A percentile compares a stretch with the other conserved stretches of the same genome.
These are phyloP conservation scores for Camellia oleifera DNA, from an alignment of 179 eudicot species.

Conservation along the genomic window DNA sequence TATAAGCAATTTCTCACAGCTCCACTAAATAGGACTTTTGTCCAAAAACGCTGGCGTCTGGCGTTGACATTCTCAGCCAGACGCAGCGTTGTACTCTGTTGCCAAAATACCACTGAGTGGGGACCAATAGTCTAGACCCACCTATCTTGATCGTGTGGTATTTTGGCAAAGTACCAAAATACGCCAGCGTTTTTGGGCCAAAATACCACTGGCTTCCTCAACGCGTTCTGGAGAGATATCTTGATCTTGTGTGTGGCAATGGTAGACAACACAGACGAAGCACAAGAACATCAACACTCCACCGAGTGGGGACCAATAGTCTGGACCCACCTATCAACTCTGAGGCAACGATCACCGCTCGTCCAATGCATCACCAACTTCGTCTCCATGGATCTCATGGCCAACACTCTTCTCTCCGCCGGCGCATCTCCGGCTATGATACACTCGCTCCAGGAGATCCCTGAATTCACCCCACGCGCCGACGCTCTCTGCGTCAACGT, in stretches of 20 bases:
- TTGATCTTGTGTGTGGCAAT: neutral
- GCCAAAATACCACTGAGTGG: slow-evolving; percentile 19
- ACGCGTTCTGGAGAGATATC: no score
- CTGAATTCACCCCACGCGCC: slow-evolving; percentile 70
- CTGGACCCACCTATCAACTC: slow-evolving; percentile 40
- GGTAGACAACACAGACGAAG: neutral
- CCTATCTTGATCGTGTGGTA: slow-evolving; percentile 20
- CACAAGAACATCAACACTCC: neutral
- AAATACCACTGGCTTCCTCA: no score
- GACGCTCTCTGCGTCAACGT: slow-evolving; percentile 62
- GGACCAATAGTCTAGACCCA: slow-evolving; percentile 40
- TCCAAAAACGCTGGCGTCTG: no score
- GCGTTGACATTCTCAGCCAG: no score
- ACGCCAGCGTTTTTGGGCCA: no score
- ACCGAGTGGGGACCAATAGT: slow-evolving; percentile 34
- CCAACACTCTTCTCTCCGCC: slow-evolving; percentile 71
- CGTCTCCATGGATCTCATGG: slow-evolving; percentile 86
- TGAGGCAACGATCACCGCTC: slow-evolving; percentile 46
- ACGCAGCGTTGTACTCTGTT: no score
- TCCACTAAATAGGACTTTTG: no score
- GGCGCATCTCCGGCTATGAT: slow-evolving; percentile 94
- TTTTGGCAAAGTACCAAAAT: no score
- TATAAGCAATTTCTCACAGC: no score
- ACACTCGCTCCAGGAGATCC: slow-evolving; percentile 51
- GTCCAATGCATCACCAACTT: slow-evolving; percentile 92